phyloP scores from a whole-genome alignment of 495 filamentous ascomycete species.

The Hyaloscypha bicolor region DNA sequence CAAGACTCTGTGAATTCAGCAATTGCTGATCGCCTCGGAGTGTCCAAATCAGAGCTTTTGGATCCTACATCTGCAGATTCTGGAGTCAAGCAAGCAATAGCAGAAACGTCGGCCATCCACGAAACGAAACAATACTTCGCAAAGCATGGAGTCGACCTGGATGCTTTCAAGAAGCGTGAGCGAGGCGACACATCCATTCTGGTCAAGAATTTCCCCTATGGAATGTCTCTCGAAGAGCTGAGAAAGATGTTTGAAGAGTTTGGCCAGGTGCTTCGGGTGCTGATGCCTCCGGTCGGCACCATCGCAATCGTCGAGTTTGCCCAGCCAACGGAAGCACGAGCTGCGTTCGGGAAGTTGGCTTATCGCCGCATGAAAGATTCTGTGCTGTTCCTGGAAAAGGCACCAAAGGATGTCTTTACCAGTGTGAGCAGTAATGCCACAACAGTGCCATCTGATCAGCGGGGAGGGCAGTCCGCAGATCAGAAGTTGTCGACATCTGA shows the following conservation, averaged over 20 bases:
- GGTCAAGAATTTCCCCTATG: conserved; percentile 92
- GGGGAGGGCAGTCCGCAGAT: conserved; percentile 24
- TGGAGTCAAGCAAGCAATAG: conserved; percentile 93
- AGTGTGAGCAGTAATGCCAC: conserved; percentile 37
- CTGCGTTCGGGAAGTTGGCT: conserved; percentile 79
- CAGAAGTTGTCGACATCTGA: conserved; percentile 43
- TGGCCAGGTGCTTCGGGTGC: conserved; percentile 71
- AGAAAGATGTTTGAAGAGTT: conserved; percentile 68
- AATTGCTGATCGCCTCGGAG: conserved; percentile 80
- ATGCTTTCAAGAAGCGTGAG: conserved; percentile 81
- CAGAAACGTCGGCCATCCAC: conserved; percentile 94
- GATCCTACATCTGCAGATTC: conserved; percentile 93
- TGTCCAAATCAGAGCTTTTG: conserved; percentile 86
- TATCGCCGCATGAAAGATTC: conserved; percentile 91
- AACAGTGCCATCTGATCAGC: conserved; percentile 27
- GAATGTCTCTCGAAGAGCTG: conserved; percentile 70
- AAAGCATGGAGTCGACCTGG: conserved; percentile 83
- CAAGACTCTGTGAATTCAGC: conserved; percentile 95
- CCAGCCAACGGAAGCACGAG: conserved; percentile 72
- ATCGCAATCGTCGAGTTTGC: conserved; percentile 91
- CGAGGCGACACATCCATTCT: conserved; percentile 87
- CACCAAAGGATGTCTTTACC: conserved; percentile 78
- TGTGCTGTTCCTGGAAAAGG: conserved; percentile 91
- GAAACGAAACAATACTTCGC: conserved; percentile 92
- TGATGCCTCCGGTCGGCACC: conserved; percentile 91